Conservation (phyloP, 306 rosid genomes). For the Gastrolobium bilobum region DNA sequence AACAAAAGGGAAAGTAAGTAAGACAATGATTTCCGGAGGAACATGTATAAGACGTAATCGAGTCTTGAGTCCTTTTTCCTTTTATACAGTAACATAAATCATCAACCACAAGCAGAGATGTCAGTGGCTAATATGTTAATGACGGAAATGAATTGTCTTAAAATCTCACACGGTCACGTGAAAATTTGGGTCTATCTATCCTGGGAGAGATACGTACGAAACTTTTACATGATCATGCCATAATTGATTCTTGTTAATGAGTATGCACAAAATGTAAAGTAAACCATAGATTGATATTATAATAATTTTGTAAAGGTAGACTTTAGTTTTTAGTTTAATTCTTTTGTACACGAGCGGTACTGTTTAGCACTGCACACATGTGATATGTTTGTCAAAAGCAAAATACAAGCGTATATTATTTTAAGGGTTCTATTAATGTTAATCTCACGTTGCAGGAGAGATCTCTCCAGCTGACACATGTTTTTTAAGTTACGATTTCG, state of each 20-base stretch:
- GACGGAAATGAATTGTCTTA: background rate
- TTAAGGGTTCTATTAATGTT: no score
- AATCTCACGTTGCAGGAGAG: no score
- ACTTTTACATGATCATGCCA: no score
- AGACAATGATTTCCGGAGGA: background rate
- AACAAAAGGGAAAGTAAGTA: background rate
- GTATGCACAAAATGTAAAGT: background rate
- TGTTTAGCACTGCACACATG: no score
- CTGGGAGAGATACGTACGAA: no score
- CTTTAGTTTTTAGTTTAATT: background rate
- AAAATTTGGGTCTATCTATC: no score
- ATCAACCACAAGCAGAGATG: background rate
- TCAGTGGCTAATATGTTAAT: background rate
- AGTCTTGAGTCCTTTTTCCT: background rate
- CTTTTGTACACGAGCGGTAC: no score
- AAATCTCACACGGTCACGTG: no score
- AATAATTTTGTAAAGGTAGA: background rate
- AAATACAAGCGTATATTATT: no score
- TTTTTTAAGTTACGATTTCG: no score
- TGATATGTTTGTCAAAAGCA: no score
- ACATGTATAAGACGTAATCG: background rate
- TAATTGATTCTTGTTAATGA: background rate
- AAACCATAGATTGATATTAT: background rate
- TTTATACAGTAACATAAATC: background rate
- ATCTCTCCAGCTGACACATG: no score